Evolutionary conservation across 192 early-diverging fungal species (phyloP).

Genomic region (Piromyces sp.): DNA sequence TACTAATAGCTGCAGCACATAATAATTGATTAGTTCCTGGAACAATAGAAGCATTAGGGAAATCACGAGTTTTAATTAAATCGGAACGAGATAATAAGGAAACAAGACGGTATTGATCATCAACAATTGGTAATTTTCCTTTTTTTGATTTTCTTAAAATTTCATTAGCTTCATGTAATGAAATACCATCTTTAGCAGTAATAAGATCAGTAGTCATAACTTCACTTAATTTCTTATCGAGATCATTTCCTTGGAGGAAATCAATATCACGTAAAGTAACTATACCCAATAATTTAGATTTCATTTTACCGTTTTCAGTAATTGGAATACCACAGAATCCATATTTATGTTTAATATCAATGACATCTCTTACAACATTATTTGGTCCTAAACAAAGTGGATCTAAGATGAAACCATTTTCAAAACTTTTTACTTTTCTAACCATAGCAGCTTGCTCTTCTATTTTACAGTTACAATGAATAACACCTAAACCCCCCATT

Average conservation of each 20-base stretch:
- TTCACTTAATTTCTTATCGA: conserved; percentile 34
- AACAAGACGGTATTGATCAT: conserved; percentile 60
- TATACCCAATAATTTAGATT: conserved; percentile 82
- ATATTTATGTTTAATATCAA: conserved; percentile 62
- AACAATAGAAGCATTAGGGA: conserved; percentile 76
- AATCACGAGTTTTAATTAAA: conserved; percentile 91
- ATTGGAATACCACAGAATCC: conserved; percentile 96
- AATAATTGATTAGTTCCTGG: conserved; percentile 75
- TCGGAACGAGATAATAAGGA: conserved; percentile 89
- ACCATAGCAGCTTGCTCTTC: conserved; percentile 97
- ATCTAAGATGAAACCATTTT: conserved; percentile 96
- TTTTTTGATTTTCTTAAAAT: conserved; percentile 79
- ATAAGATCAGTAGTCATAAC: conserved; percentile 90
- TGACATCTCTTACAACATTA: conserved; percentile 69
- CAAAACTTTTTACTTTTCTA: conserved; percentile 88
- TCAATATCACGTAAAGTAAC: conserved; percentile 94
- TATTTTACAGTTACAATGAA: conserved; percentile 92
- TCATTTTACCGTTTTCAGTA: conserved; percentile 72
- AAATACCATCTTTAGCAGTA: conserved; percentile 73
- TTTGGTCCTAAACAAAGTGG: conserved; percentile 68
- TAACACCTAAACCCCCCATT: conserved; percentile 86
- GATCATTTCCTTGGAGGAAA: conserved; percentile 57
- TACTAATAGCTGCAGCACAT: conserved; percentile 81
- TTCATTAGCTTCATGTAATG: conserved; percentile 72
- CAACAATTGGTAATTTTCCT: conserved; percentile 92